Base-by-base conservation (phyloP, 2,329 filamentous ascomycete species). In the Cryphonectria naterciae region DNA sequence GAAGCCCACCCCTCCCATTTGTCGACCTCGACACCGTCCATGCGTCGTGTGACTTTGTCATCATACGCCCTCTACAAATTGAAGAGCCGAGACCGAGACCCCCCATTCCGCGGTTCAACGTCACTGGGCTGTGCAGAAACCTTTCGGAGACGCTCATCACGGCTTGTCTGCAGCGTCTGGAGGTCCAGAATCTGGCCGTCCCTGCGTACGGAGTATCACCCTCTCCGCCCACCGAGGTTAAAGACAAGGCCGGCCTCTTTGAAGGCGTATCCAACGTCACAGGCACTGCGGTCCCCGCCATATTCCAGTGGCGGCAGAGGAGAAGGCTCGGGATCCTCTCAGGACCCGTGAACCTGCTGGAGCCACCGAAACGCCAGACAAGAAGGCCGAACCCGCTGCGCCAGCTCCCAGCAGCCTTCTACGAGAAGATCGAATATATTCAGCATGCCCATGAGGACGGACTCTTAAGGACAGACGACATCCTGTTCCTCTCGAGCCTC, bases 281-380 rank as follows among this genome's bases (percentile, higher is more conserved):
- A 1, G 70, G 70, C 4, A 72, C 70, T 28, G 70, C 70, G 2
- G 68, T 68, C 13, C 68, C 70, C 1, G 70, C 68, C 25, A 60
- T 72, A 2, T 72, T 72, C 15, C 70, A 72, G 52, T 72, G 70
- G 70, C 68, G 70, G n/a, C 65, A 68, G 62, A 72, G 49, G 17
- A 68, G 43, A 37, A 58, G 19, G 19, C 65, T 61, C 11, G 62
- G 28, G 6, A 54, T 72, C 5, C 22, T 58, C 1, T 37, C 49
- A 6, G 65, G 68, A 2, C 68, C 70, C 28, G 10, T 68, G 17
- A 68, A 68, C 22, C 35, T 72, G n/a, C 11, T 72, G 4, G 4
- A 54, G 11, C 68, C 68, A 13, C 65, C 32, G 1, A 72, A 70
- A 37, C 65, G 70, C 22, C 28, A 13, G 6, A 5, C 65, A 15